These are phyloP conservation scores for Colletotrichum tofieldiae DNA, from an alignment of 2,329 filamentous ascomycete species.

Conservation along the genomic window DNA sequence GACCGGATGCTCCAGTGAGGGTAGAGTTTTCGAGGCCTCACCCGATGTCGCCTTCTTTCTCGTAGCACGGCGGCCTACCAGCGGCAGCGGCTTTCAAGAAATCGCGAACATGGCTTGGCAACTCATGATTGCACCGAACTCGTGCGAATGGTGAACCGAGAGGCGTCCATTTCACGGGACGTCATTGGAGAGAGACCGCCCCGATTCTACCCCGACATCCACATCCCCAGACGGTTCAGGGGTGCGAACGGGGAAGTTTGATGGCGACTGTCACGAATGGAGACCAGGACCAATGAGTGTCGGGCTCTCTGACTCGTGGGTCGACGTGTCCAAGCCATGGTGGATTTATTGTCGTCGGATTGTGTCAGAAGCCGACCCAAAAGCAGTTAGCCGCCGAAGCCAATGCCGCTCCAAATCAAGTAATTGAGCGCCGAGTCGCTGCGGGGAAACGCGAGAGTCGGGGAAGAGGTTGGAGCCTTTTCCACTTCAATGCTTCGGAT, in stretches of 20 bases:
- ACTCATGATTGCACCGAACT: neutral
- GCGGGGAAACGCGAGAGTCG: too few species aligned
- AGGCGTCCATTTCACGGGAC: slow-evolving; percentile 6
- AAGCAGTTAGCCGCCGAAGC: slow-evolving; percentile 6
- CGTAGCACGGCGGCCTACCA: neutral
- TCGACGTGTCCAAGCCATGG: neutral
- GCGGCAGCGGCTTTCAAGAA: neutral
- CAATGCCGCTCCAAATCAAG: slow-evolving; percentile 4
- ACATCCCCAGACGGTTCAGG: slow-evolving; percentile 21
- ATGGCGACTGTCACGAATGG: neutral
- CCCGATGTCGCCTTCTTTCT: slow-evolving; percentile 1
- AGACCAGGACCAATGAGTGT: neutral
- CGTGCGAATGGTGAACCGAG: slow-evolving; percentile 26
- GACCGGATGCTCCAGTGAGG: neutral
- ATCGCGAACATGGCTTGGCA: slow-evolving; percentile 1
- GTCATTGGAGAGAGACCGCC: slow-evolving; percentile 25
- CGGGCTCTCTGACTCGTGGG: slow-evolving; percentile 29
- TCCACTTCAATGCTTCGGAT: neutral
- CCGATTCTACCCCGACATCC: slow-evolving; percentile 1
- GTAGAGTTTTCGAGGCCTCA: neutral
- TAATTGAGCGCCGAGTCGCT: neutral
- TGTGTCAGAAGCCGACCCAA: slow-evolving; percentile 3
- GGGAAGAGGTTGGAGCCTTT: neutral
- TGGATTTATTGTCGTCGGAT: slow-evolving; percentile 25
- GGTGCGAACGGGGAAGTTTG: neutral